These are phyloP conservation scores for Zarea fungicola DNA, from an alignment of 2,329 filamentous ascomycete genomes.

Conservation along the genomic window DNA sequence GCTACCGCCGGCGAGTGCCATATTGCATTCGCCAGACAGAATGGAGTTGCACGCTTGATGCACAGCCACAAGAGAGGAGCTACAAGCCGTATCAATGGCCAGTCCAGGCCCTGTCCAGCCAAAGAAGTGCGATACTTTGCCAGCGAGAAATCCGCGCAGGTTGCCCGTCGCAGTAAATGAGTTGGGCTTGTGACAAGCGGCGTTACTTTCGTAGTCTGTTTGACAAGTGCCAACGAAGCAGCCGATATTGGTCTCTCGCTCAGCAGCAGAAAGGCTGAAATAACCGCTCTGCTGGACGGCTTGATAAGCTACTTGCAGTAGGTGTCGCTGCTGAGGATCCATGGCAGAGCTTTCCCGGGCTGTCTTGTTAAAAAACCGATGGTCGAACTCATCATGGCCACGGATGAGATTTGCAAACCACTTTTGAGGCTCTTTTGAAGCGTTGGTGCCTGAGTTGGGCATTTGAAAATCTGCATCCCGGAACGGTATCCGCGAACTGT, in stretches of 20 bases:
- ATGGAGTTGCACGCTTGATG: constrained; percentile 28
- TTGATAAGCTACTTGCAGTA: constrained; percentile 38
- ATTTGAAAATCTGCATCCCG: neutral
- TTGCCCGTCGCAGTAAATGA: constrained; percentile 34
- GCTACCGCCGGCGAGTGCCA: constrained; percentile 34
- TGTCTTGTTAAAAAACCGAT: constrained; percentile 36
- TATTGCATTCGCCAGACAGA: constrained; percentile 25
- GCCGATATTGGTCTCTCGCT: constrained; percentile 24
- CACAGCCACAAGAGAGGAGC: constrained; percentile 31
- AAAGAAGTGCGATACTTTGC: constrained; percentile 32
- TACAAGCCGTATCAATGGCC: constrained; percentile 35
- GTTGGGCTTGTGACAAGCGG: constrained; percentile 28
- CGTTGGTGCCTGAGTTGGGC: too few relatives aligned
- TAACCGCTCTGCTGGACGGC: constrained; percentile 27
- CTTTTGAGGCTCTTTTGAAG: too few relatives aligned
- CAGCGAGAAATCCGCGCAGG: constrained; percentile 27
- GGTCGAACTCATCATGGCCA: too few relatives aligned
- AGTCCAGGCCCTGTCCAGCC: constrained; percentile 32
- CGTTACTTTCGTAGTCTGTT: constrained; percentile 37
- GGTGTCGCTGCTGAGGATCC: constrained; percentile 35
- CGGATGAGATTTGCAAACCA: too few relatives aligned
- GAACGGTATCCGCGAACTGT: neutral
- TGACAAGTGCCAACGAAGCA: constrained; percentile 32
- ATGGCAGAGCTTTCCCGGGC: constrained; percentile 30
- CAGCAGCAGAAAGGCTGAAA: neutral